These are phyloP conservation scores for Nothopassalora personata DNA, from an alignment of 2,329 filamentous ascomycete genomes.

Conservation along the genomic window DNA sequence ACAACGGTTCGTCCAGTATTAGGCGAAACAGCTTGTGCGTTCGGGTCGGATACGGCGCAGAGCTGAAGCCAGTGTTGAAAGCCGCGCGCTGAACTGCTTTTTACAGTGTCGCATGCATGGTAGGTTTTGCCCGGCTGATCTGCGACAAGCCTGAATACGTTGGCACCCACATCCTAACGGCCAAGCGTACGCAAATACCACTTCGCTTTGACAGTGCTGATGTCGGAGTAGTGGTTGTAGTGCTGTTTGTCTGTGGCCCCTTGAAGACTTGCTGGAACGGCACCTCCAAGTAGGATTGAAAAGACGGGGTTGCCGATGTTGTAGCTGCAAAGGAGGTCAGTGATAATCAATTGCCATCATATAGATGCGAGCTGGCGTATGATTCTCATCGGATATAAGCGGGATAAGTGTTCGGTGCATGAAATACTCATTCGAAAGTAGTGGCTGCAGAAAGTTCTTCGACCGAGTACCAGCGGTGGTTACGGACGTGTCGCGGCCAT, in stretches of 20 bases:
- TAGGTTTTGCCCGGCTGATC: constrained; percentile 33
- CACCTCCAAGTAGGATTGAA: constrained; percentile 67
- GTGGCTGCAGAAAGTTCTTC: constrained; percentile 61
- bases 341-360: background rate
- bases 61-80: constrained; percentile 27
- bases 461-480: constrained; percentile 65
- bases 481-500: constrained; percentile 70
- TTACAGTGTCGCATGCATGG: constrained; percentile 24
- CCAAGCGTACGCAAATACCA: constrained; percentile 43
- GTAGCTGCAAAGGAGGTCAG: constrained; percentile 40
- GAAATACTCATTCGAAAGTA: constrained; percentile 65
- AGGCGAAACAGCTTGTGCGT: constrained; percentile 26
- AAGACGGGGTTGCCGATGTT: constrained; percentile 62
- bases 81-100: constrained; percentile 25
- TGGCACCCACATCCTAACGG: constrained; percentile 44
- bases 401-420: constrained; percentile 71
- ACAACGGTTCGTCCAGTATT: constrained; percentile 27
- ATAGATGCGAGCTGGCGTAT: constrained; percentile 36
- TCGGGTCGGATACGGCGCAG: constrained; percentile 28
- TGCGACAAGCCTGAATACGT: constrained; percentile 39
- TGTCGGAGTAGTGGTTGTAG: constrained; percentile 46
- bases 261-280: constrained; percentile 58
- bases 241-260: constrained; percentile 64
- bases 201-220: constrained; percentile 43
- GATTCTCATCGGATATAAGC: constrained; percentile 74